phyloP scores from a whole-genome alignment of 2,329 filamentous ascomycete species.

The Bipolaris cookei region DNA sequence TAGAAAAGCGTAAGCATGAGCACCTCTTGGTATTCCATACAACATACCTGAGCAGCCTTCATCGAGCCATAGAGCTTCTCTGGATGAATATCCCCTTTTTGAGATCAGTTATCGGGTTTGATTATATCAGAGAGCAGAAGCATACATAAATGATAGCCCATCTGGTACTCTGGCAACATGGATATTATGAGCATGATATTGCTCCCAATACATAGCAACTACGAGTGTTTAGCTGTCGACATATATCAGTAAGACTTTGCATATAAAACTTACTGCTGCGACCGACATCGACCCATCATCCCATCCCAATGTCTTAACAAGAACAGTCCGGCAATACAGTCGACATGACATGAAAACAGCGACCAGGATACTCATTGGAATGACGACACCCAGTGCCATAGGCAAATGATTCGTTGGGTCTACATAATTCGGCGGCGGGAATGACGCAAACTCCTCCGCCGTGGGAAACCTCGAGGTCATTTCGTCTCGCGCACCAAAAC shows the following conservation, averaged over 20 bases:
- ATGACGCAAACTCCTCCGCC: conserved; percentile 31
- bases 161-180: conserved; percentile 32
- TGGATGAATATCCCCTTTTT: conserved; percentile 30
- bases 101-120: conserved; percentile 2
- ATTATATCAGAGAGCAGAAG: not conserved
- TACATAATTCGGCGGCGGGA: conserved; percentile 41
- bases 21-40: no score
- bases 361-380: conserved; percentile 31
- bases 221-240: not conserved
- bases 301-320: conserved; percentile 34
- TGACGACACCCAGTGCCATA: conserved; percentile 31
- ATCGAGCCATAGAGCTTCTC: conserved; percentile 21
- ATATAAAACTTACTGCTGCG: conserved; percentile 27
- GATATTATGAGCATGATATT: conserved; percentile 38
- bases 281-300: conserved; percentile 40
- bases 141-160: conserved; percentile 41
- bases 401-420: conserved; percentile 32
- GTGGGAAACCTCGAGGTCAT: conserved; percentile 40
- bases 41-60: conserved; percentile 27
- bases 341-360: conserved; percentile 28
- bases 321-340: conserved; percentile 34
- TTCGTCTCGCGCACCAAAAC: not conserved
- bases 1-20: conserved; percentile 10
- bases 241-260: no score
- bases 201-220: conserved; percentile 31